A percentile compares a stretch with the other conserved stretches of the same genome.
phyloP scores from a whole-genome alignment of 768 basidiomycete genomes.

The Tylopilus rubrobrunneus region DNA sequence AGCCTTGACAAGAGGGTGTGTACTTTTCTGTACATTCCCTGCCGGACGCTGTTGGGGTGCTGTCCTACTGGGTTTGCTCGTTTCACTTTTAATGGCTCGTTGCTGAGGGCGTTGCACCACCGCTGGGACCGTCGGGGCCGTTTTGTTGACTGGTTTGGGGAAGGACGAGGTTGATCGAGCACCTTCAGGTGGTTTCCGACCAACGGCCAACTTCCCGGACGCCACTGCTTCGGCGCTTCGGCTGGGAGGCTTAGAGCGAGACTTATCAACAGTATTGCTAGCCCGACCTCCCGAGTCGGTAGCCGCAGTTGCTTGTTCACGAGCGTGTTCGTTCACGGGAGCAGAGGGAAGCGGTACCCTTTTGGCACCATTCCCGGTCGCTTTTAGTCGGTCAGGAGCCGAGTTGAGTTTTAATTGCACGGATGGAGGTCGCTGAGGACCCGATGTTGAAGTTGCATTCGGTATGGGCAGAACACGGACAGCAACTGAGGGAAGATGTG shows the following conservation, averaged over 20 bases:
- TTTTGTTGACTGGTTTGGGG: conserved; percentile 7
- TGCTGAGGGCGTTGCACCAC: conserved; percentile 11
- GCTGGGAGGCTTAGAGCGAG: conserved; percentile 9
- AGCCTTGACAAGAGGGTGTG: conserved; percentile 12
- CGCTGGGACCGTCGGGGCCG: background rate
- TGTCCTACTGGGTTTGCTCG: background rate
- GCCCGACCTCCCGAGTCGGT: background rate
- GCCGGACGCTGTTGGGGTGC: conserved; percentile 9
- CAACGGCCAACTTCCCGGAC: conserved; percentile 1
- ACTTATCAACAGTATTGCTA: background rate
- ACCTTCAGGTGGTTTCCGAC: conserved; percentile 10
- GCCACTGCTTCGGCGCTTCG: conserved; percentile 1
- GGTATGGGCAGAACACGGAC: conserved; percentile 2
- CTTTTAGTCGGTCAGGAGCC: conserved; percentile 23
- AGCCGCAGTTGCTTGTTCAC: conserved; percentile 2
- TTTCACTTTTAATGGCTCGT: conserved; percentile 7
- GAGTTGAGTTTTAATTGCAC: conserved; percentile 20
- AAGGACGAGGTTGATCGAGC: conserved; percentile 3
- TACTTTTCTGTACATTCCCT: conserved; percentile 5
- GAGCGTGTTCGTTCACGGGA: background rate
- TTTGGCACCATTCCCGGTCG: conserved; percentile 29
- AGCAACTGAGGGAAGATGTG: conserved; percentile 2
- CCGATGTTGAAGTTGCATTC: conserved; percentile 7
- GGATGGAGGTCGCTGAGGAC: conserved; percentile 26
- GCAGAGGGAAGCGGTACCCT: conserved; percentile 29